Evolutionary conservation across 768 basidiomycete genomes (phyloP).

Genomic region (Lactarius quietus): DNA sequence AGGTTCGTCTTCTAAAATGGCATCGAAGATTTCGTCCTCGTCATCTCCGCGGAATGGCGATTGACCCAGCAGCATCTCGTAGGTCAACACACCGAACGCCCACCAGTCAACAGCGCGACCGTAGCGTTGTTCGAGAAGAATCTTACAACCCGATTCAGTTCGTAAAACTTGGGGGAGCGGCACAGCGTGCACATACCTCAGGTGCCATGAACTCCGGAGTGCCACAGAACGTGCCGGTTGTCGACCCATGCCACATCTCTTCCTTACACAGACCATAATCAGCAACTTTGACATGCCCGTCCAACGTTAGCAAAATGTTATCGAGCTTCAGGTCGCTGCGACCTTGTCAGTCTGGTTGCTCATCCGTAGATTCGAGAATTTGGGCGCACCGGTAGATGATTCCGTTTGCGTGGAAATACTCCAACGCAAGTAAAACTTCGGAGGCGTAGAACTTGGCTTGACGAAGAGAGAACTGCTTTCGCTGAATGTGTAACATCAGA

Average conservation of each 20-base stretch:
- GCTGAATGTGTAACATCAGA: constrained; percentile 98
- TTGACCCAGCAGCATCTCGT: constrained; percentile 98
- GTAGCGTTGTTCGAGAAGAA: constrained; percentile 97
- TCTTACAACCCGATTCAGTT: constrained; percentile 46
- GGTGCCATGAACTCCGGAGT: constrained; percentile 99
- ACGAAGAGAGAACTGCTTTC: constrained; percentile 96
- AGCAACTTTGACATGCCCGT: constrained; percentile 98
- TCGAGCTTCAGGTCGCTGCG: constrained; percentile 95
- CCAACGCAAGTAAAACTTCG: constrained; percentile 91
- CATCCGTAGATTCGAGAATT: neutral
- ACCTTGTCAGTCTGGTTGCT: neutral
- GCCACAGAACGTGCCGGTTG: constrained; percentile 98
- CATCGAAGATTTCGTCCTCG: constrained; percentile 99
- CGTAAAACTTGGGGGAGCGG: neutral
- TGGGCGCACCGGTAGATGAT: constrained; percentile 88
- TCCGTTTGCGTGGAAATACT: constrained; percentile 98
- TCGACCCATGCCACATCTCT: constrained; percentile 95
- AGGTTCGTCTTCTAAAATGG: constrained; percentile 97
- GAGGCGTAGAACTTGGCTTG: constrained; percentile 99
- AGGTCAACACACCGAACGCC: constrained; percentile 98
- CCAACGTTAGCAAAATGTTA: constrained; percentile 93
- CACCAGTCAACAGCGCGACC: constrained; percentile 99
- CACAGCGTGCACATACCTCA: constrained; percentile 56
- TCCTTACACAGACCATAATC: constrained; percentile 99
- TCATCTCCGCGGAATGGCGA: constrained; percentile 99